phyloP scores from a whole-genome alignment of 208 protist species.

The Histomonas meleagridis region DNA sequence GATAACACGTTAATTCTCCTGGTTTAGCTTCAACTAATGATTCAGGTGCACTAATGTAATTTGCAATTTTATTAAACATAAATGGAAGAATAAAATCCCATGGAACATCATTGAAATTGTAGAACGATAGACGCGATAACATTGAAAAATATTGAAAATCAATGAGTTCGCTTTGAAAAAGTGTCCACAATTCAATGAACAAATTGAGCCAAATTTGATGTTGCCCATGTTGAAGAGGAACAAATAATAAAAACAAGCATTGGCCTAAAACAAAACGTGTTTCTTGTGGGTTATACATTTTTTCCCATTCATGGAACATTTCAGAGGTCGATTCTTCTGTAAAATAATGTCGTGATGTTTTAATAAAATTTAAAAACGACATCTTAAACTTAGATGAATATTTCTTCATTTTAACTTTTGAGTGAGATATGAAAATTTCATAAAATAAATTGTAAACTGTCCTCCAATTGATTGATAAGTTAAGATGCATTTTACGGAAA shows the following conservation, averaged over 20 bases:
- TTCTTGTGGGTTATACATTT: background rate
- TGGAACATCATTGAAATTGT: background rate
- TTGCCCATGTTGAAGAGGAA: background rate
- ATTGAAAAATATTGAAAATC: conserved; percentile 17
- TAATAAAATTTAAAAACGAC: background rate
- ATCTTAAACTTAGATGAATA: background rate
- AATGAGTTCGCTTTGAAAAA: background rate
- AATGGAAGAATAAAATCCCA: background rate
- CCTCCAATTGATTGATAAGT: background rate
- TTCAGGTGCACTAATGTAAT: background rate
- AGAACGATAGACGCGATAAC: background rate
- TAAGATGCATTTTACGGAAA: background rate
- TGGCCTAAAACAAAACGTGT: background rate
- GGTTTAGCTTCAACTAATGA: background rate
- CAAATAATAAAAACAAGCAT: background rate
- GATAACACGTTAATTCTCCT: background rate
- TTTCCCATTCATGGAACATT: background rate
- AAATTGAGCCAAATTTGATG: background rate
- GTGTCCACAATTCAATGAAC: conserved; percentile 2
- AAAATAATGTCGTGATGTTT: background rate
- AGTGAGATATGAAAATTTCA: background rate
- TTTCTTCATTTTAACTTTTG: background rate
- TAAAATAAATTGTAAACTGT: background rate
- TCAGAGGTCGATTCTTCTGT: background rate
- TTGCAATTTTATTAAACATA: background rate